phyloP scores from a whole-genome alignment of 768 basidiomycete species.

The Clavulina sp. region DNA sequence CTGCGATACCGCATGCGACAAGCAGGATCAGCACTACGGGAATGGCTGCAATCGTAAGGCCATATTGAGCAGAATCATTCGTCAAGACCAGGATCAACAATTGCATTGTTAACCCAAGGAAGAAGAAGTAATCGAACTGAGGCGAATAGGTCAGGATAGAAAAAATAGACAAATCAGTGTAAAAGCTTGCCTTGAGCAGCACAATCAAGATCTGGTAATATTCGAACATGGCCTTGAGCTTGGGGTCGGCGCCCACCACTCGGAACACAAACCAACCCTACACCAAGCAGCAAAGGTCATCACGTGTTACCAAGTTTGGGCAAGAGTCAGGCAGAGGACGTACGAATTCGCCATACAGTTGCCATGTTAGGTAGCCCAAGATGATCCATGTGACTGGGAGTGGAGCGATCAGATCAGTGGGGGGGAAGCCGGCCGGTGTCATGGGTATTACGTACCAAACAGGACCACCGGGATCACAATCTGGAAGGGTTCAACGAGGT shows the following conservation, averaged over 20 bases:
- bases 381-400: background rate
- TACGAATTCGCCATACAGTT: conserved; percentile 65
- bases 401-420: conserved; percentile 11
- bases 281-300: background rate
- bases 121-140: conserved; percentile 70
- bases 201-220: conserved; percentile 79
- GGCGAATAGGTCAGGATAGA: background rate
- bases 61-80: conserved; percentile 53
- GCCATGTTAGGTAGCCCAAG: background rate
- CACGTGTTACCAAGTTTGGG: background rate
- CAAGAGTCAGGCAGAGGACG: conserved; percentile 45
- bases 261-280: conserved; percentile 86
- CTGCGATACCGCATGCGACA: conserved; percentile 45
- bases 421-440: conserved; percentile 47
- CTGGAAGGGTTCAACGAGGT: conserved; percentile 42
- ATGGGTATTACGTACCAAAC: conserved; percentile 51
- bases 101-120: conserved; percentile 83
- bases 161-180: background rate
- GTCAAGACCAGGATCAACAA: conserved; percentile 64
- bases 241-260: conserved; percentile 44
- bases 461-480: conserved; percentile 54
- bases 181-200: conserved; percentile 40
- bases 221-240: conserved; percentile 59
- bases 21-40: conserved; percentile 58
- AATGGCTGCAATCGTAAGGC: conserved; percentile 65